Conservation (phyloP, 2,329 filamentous ascomycete genomes). For the Stagonosporopsis tanaceti region DNA sequence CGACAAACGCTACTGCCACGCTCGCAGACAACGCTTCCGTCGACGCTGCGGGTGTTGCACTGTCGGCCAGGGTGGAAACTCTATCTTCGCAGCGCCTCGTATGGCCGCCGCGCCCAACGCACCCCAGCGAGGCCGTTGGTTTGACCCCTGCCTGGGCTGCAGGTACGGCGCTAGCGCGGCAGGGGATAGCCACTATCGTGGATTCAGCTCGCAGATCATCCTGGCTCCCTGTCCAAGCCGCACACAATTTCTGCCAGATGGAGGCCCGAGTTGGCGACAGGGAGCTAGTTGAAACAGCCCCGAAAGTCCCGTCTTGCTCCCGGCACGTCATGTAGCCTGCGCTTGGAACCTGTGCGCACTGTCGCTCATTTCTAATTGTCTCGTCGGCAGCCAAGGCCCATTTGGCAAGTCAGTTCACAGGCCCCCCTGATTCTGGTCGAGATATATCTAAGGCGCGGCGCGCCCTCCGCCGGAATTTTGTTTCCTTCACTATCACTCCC, state of each 20-base stretch:
- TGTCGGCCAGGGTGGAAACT: conserved; percentile 4
- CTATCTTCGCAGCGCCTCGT: conserved; percentile 7
- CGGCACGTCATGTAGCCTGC: conserved; percentile 52
- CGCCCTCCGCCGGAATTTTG: conserved; percentile 37
- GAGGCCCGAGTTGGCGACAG: conserved; percentile 36
- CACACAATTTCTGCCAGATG: conserved; percentile 36
- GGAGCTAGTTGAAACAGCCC: conserved; percentile 49
- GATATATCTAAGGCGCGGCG: conserved; percentile 43
- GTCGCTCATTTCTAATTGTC: conserved; percentile 51
- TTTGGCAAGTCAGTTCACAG: conserved; percentile 38
- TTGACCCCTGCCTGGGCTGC: conserved; percentile 27
- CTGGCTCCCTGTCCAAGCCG: conserved; percentile 33
- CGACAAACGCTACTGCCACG: neutral
- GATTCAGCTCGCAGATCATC: conserved; percentile 42
- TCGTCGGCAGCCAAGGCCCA: conserved; percentile 47
- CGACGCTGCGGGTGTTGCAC: neutral
- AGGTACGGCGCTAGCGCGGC: conserved; percentile 30
- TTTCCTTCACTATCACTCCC: conserved; percentile 35
- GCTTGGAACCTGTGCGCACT: conserved; percentile 47
- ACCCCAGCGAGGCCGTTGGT: conserved; percentile 31
- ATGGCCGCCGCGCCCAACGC: conserved; percentile 14
- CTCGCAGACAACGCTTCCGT: neutral
- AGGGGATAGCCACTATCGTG: conserved; percentile 33
- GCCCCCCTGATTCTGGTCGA: conserved; percentile 38
- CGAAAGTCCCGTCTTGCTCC: conserved; percentile 47